phyloP scores from a whole-genome alignment of 2,329 filamentous ascomycete genomes.

The Sarocladium brachiariae region DNA sequence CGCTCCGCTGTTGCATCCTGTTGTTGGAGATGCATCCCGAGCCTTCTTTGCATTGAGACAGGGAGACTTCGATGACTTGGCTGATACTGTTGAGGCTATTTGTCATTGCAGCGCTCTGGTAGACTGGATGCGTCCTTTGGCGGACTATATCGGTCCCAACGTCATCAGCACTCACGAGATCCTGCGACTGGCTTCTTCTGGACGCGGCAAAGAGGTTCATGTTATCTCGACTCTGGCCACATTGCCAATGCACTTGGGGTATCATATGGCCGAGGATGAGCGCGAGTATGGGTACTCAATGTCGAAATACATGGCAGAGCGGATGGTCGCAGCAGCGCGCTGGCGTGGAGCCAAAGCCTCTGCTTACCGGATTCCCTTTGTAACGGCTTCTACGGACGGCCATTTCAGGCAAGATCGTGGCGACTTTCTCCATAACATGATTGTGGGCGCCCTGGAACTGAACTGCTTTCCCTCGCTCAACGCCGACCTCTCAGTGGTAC shows the following conservation, averaged over 20 bases:
- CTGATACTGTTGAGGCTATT: conserved; percentile 10
- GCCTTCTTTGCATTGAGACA: conserved; percentile 6
- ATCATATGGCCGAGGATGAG: conserved; percentile 9
- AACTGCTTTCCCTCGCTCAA: conserved; percentile 9
- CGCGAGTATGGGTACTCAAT: conserved; percentile 13
- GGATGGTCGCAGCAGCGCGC: conserved; percentile 12
- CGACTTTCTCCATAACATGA: conserved; percentile 14
- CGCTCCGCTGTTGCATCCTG: conserved; percentile 2
- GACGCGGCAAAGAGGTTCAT: conserved; percentile 11
- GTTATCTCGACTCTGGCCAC: conserved; percentile 13
- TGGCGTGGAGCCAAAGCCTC: conserved; percentile 13
- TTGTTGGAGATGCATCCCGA: conserved; percentile 11
- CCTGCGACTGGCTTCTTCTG: conserved; percentile 11
- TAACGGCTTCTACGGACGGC: conserved; percentile 12
- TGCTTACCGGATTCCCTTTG: conserved; percentile 10
- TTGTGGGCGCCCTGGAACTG: conserved; percentile 12
- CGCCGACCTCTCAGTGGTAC: conserved; percentile 11
- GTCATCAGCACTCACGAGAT: conserved; percentile 13
- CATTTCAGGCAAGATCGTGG: conserved; percentile 13
- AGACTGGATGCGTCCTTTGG: conserved; percentile 13
- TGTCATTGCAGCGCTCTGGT: conserved; percentile 13
- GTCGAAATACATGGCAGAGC: conserved; percentile 13
- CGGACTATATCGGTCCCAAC: conserved; percentile 14
- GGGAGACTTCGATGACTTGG: conserved; percentile 5
- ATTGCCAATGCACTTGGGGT: conserved; percentile 11